phyloP scores from a whole-genome alignment of 106 monocot genomes.

The Phalaenopsis aphrodite region DNA sequence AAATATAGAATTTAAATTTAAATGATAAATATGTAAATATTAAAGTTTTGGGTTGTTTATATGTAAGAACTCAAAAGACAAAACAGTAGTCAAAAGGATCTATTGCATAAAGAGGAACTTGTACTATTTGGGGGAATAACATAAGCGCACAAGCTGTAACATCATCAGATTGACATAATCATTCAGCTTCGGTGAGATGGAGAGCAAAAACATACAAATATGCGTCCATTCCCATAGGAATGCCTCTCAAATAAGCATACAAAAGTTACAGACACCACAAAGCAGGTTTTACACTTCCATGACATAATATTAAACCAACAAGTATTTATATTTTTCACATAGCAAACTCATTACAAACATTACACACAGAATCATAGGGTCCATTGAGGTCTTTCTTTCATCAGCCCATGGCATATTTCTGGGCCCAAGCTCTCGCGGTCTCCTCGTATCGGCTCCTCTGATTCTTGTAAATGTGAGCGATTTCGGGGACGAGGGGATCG shows the following conservation, averaged over 20 bases:
- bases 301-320: background rate
- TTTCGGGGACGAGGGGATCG: constrained; percentile 42
- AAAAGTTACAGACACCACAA: background rate
- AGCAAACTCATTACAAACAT: background rate
- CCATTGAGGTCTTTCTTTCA: background rate
- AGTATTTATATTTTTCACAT: background rate
- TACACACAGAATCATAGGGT: background rate
- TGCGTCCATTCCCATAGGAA: background rate
- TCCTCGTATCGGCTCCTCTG: constrained; percentile 31
- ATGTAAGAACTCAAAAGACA: too few species aligned
- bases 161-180: background rate
- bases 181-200: background rate
- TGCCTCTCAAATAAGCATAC: background rate
- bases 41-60: too few species aligned
- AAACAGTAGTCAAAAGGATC: too few species aligned
- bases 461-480: constrained; percentile 34
- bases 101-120: too few species aligned
- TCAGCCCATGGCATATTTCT: constrained; percentile 44
- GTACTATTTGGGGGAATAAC: background rate
- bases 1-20: too few species aligned
- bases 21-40: too few species aligned
- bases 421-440: constrained; percentile 35
- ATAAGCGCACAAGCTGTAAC: background rate
- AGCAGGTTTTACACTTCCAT: background rate
- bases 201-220: background rate